These are phyloP conservation scores for Leptomonas pyrrhocoris DNA, from an alignment of 208 protist species.

Conservation along the genomic window DNA sequence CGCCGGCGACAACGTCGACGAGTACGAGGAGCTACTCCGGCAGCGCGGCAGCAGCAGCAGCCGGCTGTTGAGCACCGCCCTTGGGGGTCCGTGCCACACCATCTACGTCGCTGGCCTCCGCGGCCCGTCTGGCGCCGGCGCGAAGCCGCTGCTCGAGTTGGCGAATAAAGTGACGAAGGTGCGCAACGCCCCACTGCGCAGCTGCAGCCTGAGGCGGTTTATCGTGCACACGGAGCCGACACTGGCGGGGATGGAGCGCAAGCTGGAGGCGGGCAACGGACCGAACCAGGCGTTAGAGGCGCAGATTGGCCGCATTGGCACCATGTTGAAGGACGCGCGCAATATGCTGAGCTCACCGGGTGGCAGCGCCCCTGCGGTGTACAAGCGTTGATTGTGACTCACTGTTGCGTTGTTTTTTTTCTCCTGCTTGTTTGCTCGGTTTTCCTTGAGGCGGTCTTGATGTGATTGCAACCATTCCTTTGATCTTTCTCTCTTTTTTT, in stretches of 20 bases:
- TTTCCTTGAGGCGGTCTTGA: neutral
- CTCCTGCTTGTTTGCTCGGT: neutral
- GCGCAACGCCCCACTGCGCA: conserved; percentile 41
- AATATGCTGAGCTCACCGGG: conserved; percentile 43
- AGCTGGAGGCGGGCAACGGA: conserved; percentile 19
- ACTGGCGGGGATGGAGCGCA: conserved; percentile 36
- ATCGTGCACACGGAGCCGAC: conserved; percentile 44
- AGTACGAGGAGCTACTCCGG: conserved; percentile 37
- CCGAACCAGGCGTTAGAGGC: conserved; percentile 29
- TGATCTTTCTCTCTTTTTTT: conserved; percentile 7
- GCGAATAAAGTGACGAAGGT: conserved; percentile 33
- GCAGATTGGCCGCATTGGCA: conserved; percentile 39
- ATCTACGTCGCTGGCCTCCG: conserved; percentile 48
- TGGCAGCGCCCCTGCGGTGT: conserved; percentile 40
- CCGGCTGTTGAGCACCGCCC: conserved; percentile 47
- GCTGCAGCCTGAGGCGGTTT: conserved; percentile 51
- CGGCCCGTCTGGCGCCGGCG: conserved; percentile 20
- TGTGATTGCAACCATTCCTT: neutral
- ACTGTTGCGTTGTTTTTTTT: neutral
- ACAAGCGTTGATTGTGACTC: conserved; percentile 28
- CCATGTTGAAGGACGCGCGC: conserved; percentile 53
- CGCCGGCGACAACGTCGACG: conserved; percentile 28
- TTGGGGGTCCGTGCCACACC: conserved; percentile 61
- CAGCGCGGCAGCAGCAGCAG: conserved; percentile 27
- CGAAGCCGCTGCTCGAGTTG: conserved; percentile 32